Evolutionary conservation across 345 rosid genomes (phyloP), one percentile per base, ranked within the genome.

Genomic region (Abelmoschus esculentus): DNA sequence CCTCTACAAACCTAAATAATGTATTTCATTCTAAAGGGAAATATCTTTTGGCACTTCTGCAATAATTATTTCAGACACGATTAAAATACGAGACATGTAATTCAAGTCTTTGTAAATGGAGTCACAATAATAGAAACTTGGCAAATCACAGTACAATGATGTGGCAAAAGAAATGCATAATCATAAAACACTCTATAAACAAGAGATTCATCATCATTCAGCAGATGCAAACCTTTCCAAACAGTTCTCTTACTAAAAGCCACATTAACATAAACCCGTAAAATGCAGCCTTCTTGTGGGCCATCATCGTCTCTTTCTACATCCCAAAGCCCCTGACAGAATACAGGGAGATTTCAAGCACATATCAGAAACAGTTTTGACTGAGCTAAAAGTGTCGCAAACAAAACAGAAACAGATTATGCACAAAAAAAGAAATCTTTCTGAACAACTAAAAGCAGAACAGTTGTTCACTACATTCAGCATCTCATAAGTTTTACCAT

Each of bases 221-320:
- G 61, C 19, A 67, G 62, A 60, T 46, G 54, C 86, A 74, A 72
- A 95, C 99, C 98, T 91, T 83, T 95, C 86, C 93, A 95, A 73
- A 95, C 82, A 58, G 98, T 91, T 83, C 75, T 91, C 85, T 90
- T 95, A 74, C 80, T 76, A 86, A 91, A 95, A 71, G 89, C 93
- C 82, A 95, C 91, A 76, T 86, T 85, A 67, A 89, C 78, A 72
- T 85, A 87, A 56, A 91, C 83, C 55, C 71, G 78, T 88, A 95
- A 70, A 75, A 81, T 67, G 78, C 88, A 91, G 72, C 93, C 83
- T 75, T 86, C 93, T 73, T 82, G 80, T 7, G 86, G 69, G 65
- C 71, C 85, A 71, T 80, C 78, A 63, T 68, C 74, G 74, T 82
- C 88, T 82, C 80, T 81, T 66, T 76, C 80, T 61, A 91, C 78